phyloP scores from a whole-genome alignment of 345 rosid genomes.

The Cardamine resedifolia region DNA sequence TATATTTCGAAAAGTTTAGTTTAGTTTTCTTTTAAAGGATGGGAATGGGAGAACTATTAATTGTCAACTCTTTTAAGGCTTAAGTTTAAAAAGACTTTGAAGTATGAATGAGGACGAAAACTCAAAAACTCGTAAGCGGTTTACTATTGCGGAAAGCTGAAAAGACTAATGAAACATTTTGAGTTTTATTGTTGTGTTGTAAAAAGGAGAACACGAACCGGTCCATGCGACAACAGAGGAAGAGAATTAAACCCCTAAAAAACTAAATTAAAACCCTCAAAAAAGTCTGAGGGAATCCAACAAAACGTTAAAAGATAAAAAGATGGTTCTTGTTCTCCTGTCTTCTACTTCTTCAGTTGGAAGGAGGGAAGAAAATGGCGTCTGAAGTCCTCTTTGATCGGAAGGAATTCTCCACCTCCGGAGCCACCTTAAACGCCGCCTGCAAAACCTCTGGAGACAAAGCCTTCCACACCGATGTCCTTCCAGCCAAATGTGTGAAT shows the following conservation, averaged over 20 bases:
- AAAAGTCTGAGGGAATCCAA: background rate
- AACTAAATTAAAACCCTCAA: background rate
- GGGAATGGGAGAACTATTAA: too few species aligned
- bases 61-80: too few species aligned
- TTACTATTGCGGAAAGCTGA: background rate
- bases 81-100: too few species aligned
- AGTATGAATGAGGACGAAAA: too few species aligned
- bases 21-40: too few species aligned
- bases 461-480: conserved; percentile 75
- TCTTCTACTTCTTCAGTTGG: conserved; percentile 39
- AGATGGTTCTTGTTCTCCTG: conserved; percentile 22
- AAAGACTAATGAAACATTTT: background rate
- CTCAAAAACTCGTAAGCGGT: too few species aligned
- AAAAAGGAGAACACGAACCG: conserved; percentile 29
- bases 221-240: background rate
- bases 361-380: conserved; percentile 85
- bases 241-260: background rate
- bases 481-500: conserved; percentile 91
- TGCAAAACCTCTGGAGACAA: conserved; percentile 74
- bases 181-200: too few species aligned
- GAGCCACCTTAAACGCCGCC: conserved; percentile 65
- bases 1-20: too few species aligned
- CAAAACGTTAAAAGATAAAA: background rate
- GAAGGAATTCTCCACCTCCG: conserved; percentile 62
- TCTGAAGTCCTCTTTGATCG: conserved; percentile 63